Percentiles rank a stretch among this genome's conserved stretches.
Conservation (phyloP, 2,329 filamentous ascomycete genomes). For the Talaromyces sp. region DNA sequence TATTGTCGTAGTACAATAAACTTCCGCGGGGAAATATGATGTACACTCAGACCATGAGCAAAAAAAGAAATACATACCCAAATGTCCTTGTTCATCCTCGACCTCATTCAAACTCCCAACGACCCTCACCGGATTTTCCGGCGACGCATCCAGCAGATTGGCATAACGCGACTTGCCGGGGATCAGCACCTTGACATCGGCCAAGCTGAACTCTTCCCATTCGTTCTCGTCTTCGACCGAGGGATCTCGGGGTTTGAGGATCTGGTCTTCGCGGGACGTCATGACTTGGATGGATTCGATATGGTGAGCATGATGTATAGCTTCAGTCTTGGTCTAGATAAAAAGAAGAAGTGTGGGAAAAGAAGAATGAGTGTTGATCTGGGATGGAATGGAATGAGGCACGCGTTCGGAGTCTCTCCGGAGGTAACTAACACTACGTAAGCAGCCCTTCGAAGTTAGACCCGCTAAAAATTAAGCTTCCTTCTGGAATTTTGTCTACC, state of each 20-base stretch:
- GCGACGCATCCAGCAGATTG: conserved; percentile 55
- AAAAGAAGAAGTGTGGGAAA: background rate
- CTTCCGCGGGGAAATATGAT: conserved; percentile 2
- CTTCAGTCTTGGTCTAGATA: background rate
- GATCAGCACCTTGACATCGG: conserved; percentile 51
- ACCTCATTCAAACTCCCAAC: conserved; percentile 49
- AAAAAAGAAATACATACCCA: conserved; percentile 30
- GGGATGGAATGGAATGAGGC: conserved; percentile 5
- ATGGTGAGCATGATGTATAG: background rate
- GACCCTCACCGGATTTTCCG: conserved; percentile 54
- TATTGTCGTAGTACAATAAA: background rate
- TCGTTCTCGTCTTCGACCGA: conserved; percentile 50
- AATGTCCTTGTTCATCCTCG: conserved; percentile 42
- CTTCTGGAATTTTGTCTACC: background rate
- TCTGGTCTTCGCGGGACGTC: conserved; percentile 45
- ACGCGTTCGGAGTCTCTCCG: conserved; percentile 9
- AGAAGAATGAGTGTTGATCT: background rate
- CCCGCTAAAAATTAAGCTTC: conserved; percentile 1
- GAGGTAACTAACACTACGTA: background rate
- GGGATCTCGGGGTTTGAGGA: conserved; percentile 44
- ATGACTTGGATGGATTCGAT: conserved; percentile 29
- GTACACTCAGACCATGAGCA: background rate
- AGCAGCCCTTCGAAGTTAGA: background rate
- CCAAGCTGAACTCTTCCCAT: conserved; percentile 59
- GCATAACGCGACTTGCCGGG: conserved; percentile 49